phyloP scores from a whole-genome alignment of 768 basidiomycete genomes.

The Xerocomus brunneocitrinus region DNA sequence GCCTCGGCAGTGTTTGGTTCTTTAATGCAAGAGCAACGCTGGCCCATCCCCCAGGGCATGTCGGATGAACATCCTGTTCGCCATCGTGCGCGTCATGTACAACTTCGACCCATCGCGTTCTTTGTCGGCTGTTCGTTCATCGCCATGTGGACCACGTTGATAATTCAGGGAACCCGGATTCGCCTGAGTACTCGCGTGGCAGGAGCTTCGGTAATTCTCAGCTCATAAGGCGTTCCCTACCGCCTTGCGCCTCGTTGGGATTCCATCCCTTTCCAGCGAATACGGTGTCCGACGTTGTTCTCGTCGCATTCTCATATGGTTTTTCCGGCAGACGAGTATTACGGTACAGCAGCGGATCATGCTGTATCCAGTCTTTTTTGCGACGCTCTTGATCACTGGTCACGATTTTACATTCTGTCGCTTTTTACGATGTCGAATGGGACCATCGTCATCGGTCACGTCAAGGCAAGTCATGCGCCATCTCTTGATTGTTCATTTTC shows the following conservation, averaged over 20 bases:
- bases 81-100: conserved; percentile 17
- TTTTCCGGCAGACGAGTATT: conserved; percentile 7
- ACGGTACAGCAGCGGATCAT: conserved; percentile 12
- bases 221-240: conserved; percentile 18
- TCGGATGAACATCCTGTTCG: conserved; percentile 23
- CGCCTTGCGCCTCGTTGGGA: background rate
- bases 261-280: conserved; percentile 12
- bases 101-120: conserved; percentile 1
- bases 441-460: conserved; percentile 18
- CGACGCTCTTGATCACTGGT: conserved; percentile 19
- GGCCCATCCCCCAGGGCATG: conserved; percentile 13
- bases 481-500: no score
- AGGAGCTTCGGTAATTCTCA: conserved; percentile 9
- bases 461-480: conserved; percentile 14
- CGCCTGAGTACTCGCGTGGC: conserved; percentile 8
- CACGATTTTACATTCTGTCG: conserved; percentile 14
- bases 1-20: background rate
- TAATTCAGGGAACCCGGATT: conserved; percentile 13
- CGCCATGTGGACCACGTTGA: conserved; percentile 22
- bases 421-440: background rate
- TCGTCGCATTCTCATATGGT: conserved; percentile 18
- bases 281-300: conserved; percentile 12
- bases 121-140: conserved; percentile 13
- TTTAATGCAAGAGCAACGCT: background rate
- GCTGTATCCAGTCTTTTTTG: conserved; percentile 17